Evolutionary conservation across 352 stramenopile genomes (phyloP), one percentile per base, ranked within the genome.

Genomic region (Plasmopara muralis): DNA sequence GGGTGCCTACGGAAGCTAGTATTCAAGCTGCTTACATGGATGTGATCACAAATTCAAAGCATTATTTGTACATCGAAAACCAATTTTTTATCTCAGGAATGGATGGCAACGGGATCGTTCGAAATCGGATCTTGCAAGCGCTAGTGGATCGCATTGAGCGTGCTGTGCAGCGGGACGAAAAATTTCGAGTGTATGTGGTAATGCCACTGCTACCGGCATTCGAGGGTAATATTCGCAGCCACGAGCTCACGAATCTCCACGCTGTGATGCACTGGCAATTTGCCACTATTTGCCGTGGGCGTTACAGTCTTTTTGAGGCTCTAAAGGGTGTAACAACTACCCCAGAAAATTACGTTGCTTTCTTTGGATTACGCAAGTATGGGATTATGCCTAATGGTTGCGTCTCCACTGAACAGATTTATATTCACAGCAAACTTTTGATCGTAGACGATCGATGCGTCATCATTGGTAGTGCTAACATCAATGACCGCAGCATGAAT

Each of bases 401-500:
- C 30, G 74, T 89, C 8, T 71, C 81, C 6, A 93, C 83, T 0
- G 86, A 96, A 52, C 83, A 95, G 62, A 91, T 96, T n/a, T 97
- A 96, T 66, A 91, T 97, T 51, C 88, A 97, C 68, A 91, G 82
- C 57, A 95, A 96, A 64, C 64, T 95, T 4, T 68, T 96, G 47
- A 93, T 96, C 29, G 79, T 75, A 0, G 93, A 98, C 51, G 93
- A 98, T 57, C 77, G 78, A 50, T 83, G 85, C 16, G 85, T 70
- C 43, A 93, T 98, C 33, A 82, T 98, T 42, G 92, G 93, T 15
- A 96, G 83, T 48, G 93, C 91, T 9, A 98, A 98, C 71, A 97
- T 98, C 49, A 98, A 98, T 47, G 90, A 98, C 57, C 86, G 93
- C 7, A 97, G 87, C 57, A 93, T 98, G 79, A 87, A 88, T 43